Base-by-base conservation (phyloP, 2,329 filamentous ascomycete genomes). In the Scytalidium lignicola region DNA sequence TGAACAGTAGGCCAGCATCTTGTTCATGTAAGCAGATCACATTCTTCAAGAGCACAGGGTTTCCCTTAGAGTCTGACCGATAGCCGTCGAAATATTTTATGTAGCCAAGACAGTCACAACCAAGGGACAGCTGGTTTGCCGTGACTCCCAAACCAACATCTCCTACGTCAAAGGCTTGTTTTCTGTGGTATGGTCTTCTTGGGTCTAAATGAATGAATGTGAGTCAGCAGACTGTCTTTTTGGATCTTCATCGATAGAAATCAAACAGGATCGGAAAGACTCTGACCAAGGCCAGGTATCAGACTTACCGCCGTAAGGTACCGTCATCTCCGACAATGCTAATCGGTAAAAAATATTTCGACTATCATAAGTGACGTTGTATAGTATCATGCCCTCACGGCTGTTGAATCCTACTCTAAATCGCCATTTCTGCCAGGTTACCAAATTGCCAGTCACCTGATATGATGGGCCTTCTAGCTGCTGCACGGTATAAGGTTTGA, bases 1-100 rank as follows among this genome's bases (percentile, higher is more conserved):
- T 86, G 72, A 81, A 83, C 29, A 78, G 76, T 18, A 52, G 79
- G 8, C 82, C 83, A 17, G 71, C 77, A 55, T 86, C 82, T 61
- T 85, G 82, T 61, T 86, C 82, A 60, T 86, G 82, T 44, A 85
- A 72, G 60, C 83, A 86, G 26, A 86, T 70, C 10, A 80, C 76
- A 53, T 85, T 86, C 18, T 80, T 75, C 68, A 83, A 74, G 1
- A 71, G 66, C 2, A 77, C 58, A 0, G 78, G 72, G 12, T 75
- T 70, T 8, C 82, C 82, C 51, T 80, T 76, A 57, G 77, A 74
- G 52, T 81, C 74, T 4, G 73, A 71, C 1, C 83, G 64, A 10
- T 78, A 71, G 3, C 74, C 74, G 50, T 73, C 73, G 28, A 85
- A 72, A 55, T 86, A 86, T 58, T 84, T 77, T 59, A 86, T 86